phyloP scores from a whole-genome alignment of 2,329 filamentous ascomycete species.

The Monilinia polystroma region DNA sequence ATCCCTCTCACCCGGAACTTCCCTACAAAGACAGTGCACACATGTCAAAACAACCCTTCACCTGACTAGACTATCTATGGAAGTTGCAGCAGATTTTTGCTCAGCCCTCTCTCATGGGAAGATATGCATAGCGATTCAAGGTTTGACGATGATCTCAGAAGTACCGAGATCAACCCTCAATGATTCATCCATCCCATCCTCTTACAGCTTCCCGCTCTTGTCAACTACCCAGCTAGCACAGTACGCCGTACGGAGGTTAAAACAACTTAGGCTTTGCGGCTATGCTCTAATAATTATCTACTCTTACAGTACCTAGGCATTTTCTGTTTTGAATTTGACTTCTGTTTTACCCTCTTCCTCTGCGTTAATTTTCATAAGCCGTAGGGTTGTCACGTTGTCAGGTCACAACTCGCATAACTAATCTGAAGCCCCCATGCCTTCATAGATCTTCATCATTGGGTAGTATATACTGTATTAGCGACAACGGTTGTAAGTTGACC shows the following conservation, averaged over 20 bases:
- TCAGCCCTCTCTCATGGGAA: constrained; percentile 7
- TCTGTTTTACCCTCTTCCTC: neutral
- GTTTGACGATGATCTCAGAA: constrained; percentile 19
- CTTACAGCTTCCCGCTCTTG: constrained; percentile 3
- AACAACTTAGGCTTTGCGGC: constrained; percentile 11
- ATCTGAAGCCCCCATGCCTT: constrained; percentile 19
- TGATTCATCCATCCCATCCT: constrained; percentile 5
- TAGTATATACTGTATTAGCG: constrained; percentile 15
- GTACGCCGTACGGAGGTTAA: constrained; percentile 2
- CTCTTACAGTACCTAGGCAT: neutral
- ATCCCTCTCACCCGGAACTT: neutral
- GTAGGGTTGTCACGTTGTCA: constrained; percentile 24
- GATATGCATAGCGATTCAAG: constrained; percentile 3
- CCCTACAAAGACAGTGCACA: constrained; percentile 11
- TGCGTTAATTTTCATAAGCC: constrained; percentile 17
- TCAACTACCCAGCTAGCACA: constrained; percentile 6
- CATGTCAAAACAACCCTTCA: constrained; percentile 16
- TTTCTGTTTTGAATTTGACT: constrained; percentile 12
- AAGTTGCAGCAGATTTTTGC: constrained; percentile 14
- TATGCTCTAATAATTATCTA: constrained; percentile 3
- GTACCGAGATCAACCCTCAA: constrained; percentile 1
- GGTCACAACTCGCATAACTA: constrained; percentile 18
- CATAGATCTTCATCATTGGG: constrained; percentile 21
- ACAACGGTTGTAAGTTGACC: constrained; percentile 25
- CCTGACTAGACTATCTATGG: constrained; percentile 10